phyloP scores from a whole-genome alignment of 2,329 filamentous ascomycete species.

The Colletotrichum noveboracense region DNA sequence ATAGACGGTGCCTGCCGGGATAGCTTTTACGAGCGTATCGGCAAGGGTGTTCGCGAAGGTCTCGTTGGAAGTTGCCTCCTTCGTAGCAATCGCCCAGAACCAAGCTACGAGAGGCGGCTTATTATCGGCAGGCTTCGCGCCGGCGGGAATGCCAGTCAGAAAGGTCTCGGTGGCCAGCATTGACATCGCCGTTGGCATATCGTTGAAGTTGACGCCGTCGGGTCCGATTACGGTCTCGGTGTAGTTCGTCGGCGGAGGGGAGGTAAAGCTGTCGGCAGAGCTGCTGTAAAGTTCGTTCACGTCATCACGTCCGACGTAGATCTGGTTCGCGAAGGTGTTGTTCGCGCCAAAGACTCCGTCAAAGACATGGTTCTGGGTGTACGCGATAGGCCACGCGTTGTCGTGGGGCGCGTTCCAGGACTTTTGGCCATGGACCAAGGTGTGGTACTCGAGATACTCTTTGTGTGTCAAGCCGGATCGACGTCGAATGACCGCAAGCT shows the following conservation, averaged over 20 bases:
- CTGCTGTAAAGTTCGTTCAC: not conserved
- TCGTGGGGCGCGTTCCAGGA: not conserved
- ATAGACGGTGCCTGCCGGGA: not conserved
- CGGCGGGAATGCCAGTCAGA: not conserved
- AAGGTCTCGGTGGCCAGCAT: not conserved
- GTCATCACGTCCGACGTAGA: not conserved
- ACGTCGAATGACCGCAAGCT: not conserved
- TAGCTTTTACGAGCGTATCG: not conserved
- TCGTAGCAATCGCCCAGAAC: conserved; percentile 1
- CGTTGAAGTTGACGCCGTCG: conserved; percentile 7
- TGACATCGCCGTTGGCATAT: not conserved
- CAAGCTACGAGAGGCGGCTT: not conserved
- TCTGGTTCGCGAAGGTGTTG: not conserved
- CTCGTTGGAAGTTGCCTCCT: not conserved
- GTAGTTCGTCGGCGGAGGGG: not conserved
- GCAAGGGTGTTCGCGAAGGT: conserved; percentile 1
- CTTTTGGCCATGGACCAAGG: conserved; percentile 1
- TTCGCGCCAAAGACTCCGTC: conserved; percentile 5
- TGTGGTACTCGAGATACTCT: not conserved
- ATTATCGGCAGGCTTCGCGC: not conserved
- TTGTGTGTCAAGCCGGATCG: not conserved
- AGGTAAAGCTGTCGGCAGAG: not conserved
- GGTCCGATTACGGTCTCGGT: not conserved
- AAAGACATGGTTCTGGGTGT: conserved; percentile 5
- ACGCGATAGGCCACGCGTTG: not conserved